Conservation (phyloP, 441 rosid species). For the Pelargonium fulgidum region DNA sequence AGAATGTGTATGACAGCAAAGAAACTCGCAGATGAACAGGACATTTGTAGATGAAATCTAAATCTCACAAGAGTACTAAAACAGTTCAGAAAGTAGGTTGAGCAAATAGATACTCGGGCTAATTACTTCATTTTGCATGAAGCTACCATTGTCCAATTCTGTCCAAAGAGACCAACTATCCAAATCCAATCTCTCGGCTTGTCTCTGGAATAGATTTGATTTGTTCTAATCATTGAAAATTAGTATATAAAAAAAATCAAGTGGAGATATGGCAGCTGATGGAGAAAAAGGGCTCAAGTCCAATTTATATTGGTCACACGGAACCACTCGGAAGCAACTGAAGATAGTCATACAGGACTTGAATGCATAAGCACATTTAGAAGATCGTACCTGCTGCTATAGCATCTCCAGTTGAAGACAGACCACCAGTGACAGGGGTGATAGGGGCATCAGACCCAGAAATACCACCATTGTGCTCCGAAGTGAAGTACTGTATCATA, state of each 20-base stretch:
- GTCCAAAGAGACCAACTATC: background rate
- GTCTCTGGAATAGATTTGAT: background rate
- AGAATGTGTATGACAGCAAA: background rate
- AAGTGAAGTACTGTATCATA: slow-evolving; percentile 75
- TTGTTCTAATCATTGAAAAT: slow-evolving; percentile 2
- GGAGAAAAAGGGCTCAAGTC: background rate
- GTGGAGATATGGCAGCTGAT: background rate
- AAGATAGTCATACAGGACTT: background rate
- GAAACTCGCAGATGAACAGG: background rate
- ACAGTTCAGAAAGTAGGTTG: slow-evolving; percentile 11
- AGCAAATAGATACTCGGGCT: slow-evolving; percentile 5
- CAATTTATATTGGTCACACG: background rate
- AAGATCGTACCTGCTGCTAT: slow-evolving; percentile 66
- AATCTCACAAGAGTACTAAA: background rate
- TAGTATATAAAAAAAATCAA: background rate
- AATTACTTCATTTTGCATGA: background rate
- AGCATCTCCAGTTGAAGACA: slow-evolving; percentile 95
- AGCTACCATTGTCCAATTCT: background rate
- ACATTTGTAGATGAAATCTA: background rate
- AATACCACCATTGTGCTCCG: slow-evolving; percentile 69
- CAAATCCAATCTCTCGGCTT: background rate
- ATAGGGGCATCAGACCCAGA: slow-evolving; percentile 73
- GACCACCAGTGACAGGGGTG: slow-evolving; percentile 69
- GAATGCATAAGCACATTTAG: slow-evolving; percentile 9
- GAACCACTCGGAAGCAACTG: background rate